Base-by-base conservation (phyloP, 345 rosid species). In the Zanthoxylum bungeanum region DNA sequence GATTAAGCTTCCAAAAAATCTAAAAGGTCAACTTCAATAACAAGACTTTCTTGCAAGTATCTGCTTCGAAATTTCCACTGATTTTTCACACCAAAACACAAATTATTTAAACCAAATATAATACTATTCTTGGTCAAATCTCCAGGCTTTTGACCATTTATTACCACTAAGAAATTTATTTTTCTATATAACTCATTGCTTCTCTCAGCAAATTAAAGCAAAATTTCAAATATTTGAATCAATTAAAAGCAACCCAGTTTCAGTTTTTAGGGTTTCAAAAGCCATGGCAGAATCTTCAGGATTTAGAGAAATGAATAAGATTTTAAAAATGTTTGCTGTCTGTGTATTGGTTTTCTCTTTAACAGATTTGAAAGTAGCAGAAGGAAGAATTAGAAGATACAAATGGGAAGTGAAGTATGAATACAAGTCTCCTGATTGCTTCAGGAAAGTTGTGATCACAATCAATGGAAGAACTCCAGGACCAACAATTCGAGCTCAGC, bases 391-490 rank as follows among this genome's bases (percentile, higher is more conserved):
- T 39, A 81, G 80, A 12, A 77, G 58, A 7, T 82, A 76, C 62
- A 85, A 78, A 73, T 93, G 93, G 91, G 93, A 86, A 33, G 82
- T 85, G 70, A 87, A 86, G 85, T 85, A 89, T 33, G 89, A 85
- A 64, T 89, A 77, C 78, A 90, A 44, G 49, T 84, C 93, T 7
- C 97, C 84, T 1, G 84, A 93, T 44, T 91, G 95, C 77, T 75
- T 72, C 24, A 78, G 71, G 74, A 91, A 93, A 75, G 76, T 87
- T 64, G 89, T 83, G 25, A 85, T 93, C 27, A 83, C 92, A 51
- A 66, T 91, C 57, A 91, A 93, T 31, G 95, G 92, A 28, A 62
- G 57, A 52, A 76, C 82, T 19, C 92, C 96, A 5, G 97, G 97
- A 4, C 93, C 89, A 0, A 75, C 92, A 12, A 86, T 89, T 46